phyloP scores from a whole-genome alignment of 2,329 filamentous ascomycete genomes.

The Monilinia laxa region DNA sequence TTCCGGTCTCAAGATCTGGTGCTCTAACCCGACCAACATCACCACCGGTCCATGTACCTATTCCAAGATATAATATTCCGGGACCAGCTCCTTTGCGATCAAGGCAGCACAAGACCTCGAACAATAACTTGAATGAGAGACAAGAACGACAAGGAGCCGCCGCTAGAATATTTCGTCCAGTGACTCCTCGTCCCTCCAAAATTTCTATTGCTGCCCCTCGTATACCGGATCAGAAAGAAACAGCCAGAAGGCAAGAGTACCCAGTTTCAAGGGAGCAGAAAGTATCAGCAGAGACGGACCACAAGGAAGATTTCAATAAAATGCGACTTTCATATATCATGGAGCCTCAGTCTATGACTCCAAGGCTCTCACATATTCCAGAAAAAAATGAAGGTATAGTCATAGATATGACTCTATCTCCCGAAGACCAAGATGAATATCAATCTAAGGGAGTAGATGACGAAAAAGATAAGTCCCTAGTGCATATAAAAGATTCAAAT shows the following conservation, averaged over 20 bases:
- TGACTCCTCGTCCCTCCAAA: no score
- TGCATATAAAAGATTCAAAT: neutral
- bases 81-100: neutral
- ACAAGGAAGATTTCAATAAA: neutral
- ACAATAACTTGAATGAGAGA: neutral
- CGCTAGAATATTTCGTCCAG: neutral
- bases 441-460: no score
- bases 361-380: neutral
- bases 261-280: neutral
- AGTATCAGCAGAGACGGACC: neutral
- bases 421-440: neutral
- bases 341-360: neutral
- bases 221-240: neutral
- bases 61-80: neutral
- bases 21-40: neutral
- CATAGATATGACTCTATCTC: neutral
- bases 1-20: neutral
- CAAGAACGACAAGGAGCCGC: neutral
- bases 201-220: no score
- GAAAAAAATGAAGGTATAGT: neutral
- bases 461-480: neutral
- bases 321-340: constrained; percentile 12
- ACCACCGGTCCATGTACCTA: neutral
- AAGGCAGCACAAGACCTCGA: neutral
- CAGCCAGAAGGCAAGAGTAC: no score